Evolutionary conservation across 2,329 filamentous ascomycete species (phyloP).

Genomic region (Endocalyx cinctus): DNA sequence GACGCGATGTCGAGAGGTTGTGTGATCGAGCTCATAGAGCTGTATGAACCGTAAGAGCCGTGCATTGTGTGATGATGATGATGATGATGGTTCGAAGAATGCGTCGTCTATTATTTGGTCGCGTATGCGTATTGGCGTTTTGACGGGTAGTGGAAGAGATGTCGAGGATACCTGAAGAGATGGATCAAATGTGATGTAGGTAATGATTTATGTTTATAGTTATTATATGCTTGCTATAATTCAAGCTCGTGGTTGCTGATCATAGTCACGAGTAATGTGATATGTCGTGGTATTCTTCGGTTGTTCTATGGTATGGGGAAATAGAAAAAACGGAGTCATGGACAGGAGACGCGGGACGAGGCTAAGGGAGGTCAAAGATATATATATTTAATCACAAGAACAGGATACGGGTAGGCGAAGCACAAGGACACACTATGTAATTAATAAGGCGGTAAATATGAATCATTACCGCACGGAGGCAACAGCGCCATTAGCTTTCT

Average conservation of each 20-base stretch:
- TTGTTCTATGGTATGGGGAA: no score
- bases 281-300: no score
- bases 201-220: constrained; percentile 14
- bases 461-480: constrained; percentile 18
- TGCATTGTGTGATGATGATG: constrained; percentile 19
- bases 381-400: constrained; percentile 23
- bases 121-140: not conserved
- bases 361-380: constrained; percentile 20
- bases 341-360: constrained; percentile 11
- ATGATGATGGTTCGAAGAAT: constrained; percentile 4
- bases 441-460: constrained; percentile 10
- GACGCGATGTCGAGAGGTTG: constrained; percentile 29
- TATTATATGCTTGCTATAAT: constrained; percentile 19
- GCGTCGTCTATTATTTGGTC: no score
- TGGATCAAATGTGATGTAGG: constrained; percentile 1
- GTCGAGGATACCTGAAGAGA: constrained; percentile 3
- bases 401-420: not conserved
- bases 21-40: constrained; percentile 29
- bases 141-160: constrained; percentile 1
- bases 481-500: constrained; percentile 14
- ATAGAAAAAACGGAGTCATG: constrained; percentile 19
- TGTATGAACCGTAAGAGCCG: constrained; percentile 31
- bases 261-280: constrained; percentile 11
- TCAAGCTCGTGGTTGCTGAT: constrained; percentile 3
- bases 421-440: not conserved